Evolutionary conservation across 768 basidiomycete genomes (phyloP), one percentile per base, ranked within the genome.

Genomic region (Clathrus columnatus): DNA sequence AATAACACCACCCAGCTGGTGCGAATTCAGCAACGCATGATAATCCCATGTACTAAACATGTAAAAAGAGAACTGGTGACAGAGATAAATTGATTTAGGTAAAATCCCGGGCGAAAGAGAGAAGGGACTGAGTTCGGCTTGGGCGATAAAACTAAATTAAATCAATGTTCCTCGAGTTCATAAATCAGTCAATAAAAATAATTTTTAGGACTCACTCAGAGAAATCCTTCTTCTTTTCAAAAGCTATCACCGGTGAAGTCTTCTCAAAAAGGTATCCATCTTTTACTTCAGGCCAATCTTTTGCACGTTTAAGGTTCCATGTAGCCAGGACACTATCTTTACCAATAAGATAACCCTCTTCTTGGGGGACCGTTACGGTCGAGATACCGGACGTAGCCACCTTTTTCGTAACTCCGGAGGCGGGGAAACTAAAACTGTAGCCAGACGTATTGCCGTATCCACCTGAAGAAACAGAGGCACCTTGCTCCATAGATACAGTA

Each of bases 41-140:
- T 91, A 89, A 61, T 91, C 84, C 36, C 36, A 36, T 59, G 85
- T 81, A 11, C 81, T 81, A 0, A 91, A 75, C 1, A 81, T 76
- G 61, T 80, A 77, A 73, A 95, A 95, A 10, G 83, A 74, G 65
- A 95, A 90, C 58, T 94, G 90, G 60, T 91, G 87, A 0, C 83
- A 81, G 17, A 90, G 81, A 67, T 95, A 95, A 27, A 96, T 75
- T 0, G 87, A 75, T 0, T 83, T 77, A 2, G 91, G 87, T 0
- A 88, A 75, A 30, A 89, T 72, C 1, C 68, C 72, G 0, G 75
- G 71, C 1, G 82, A 80, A 4, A 69, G 73, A 1, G 85, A 82
- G 64, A 68, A 81, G 0, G 89, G 91, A 48, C 86, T 85, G 4
- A 95, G 77, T 65, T 96, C 93, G 0, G 89, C 91, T 43, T 84